Evolutionary conservation across 2,329 filamentous ascomycete genomes (phyloP).

Genomic region (Dryadomyces sulphureus): DNA sequence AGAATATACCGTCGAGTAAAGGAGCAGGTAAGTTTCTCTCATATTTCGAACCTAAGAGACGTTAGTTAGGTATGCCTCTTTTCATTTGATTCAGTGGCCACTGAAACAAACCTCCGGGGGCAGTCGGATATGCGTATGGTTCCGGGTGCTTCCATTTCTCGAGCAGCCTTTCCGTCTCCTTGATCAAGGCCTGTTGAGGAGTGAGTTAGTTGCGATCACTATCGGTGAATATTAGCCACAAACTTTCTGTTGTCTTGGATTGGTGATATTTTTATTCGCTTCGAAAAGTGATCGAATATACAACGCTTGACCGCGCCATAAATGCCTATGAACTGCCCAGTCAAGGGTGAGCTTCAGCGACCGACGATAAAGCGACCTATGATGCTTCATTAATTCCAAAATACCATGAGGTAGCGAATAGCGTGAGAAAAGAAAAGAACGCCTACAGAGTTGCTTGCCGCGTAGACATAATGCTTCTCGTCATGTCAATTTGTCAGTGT

Average conservation of each 20-base stretch:
- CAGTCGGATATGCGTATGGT: constrained; percentile 76
- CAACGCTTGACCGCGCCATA: constrained; percentile 91
- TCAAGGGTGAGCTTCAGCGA: constrained; percentile 86
- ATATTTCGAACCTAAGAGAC: constrained; percentile 68
- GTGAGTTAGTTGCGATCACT: constrained; percentile 2
- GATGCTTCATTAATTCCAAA: too few species aligned
- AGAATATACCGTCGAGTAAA: constrained; percentile 61
- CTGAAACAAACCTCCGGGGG: constrained; percentile 68
- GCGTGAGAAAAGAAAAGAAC: neutral
- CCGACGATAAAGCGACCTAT: constrained; percentile 70
- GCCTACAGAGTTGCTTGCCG: constrained; percentile 1
- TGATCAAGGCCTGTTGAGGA: constrained; percentile 53
- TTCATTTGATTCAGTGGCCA: neutral
- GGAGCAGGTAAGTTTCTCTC: constrained; percentile 81
- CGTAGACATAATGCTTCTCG: neutral
- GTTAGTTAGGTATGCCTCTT: constrained; percentile 1
- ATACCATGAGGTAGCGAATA: neutral
- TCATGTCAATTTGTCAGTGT: neutral
- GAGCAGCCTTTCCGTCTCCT: constrained; percentile 76
- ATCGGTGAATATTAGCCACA: neutral
- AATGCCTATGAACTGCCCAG: constrained; percentile 83
- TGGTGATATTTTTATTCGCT: constrained; percentile 71
- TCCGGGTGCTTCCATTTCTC: constrained; percentile 97
- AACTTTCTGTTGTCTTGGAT: constrained; percentile 77
- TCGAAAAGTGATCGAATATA: constrained; percentile 95